Base-by-base conservation (phyloP, 192 early-diverging fungal genomes). In the Backusella australiensis region DNA sequence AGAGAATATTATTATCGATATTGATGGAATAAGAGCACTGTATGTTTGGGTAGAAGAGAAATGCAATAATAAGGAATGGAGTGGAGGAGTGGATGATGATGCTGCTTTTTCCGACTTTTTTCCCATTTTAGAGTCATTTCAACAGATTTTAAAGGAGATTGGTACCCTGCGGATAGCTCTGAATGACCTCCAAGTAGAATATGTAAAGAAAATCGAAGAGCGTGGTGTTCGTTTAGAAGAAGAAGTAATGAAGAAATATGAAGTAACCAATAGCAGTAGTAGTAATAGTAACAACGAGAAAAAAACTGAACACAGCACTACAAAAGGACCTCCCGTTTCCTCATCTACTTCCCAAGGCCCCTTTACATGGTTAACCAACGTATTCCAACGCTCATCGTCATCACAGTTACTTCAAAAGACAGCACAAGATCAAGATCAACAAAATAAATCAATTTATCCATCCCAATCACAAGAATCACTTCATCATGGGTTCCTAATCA, bases 101-200 rank as follows among this genome's bases (percentile, higher is more conserved):
- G 56, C 39, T 15, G 19, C 32, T 8, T 34, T 65, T 32, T 9
- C 29, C 23, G 86, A 90, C 34, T 88, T 90, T 63, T 82, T 88
- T 53, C 85, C 86, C 14, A 39, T 90, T 11, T 73, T 85, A 0
- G 73, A 81, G 63, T 66, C 83, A 2, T 75, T 85, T 1, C 87
- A 88, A 74, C 84, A 86, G 21, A 77, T 87, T 72, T 72, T 90
- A 34, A 77, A 80, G 2, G 87, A 90, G 70, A 83, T 88, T 69
- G 87, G 87, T 21, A 79, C 84, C 21, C 71, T 88, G 23, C 72
- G 86, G 15, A 88, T 85, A 67, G 86, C 86, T 7, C 79, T 88
- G 69, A 90, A 90, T 76, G 86, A 90, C 36, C 71, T 90, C 9
- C 89, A 90, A 67, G 83, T 87, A 21, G 84, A 83, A 35, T 88